phyloP scores from a whole-genome alignment of 768 basidiomycete species.

The Ramaria sp. region DNA sequence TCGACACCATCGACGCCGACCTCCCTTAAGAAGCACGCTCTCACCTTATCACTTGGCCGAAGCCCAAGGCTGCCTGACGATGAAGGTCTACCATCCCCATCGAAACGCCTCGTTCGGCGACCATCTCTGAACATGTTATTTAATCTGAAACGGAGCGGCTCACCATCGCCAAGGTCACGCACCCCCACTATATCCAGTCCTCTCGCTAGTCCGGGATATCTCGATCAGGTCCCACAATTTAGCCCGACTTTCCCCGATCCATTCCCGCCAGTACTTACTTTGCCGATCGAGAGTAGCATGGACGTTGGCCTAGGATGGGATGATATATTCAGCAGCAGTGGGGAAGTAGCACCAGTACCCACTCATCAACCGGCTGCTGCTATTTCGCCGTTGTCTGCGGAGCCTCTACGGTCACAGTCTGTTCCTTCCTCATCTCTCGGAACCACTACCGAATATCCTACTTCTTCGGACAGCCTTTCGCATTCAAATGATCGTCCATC shows the following conservation, averaged over 20 bases:
- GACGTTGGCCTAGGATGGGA: conserved; percentile 6
- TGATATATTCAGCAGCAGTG: conserved; percentile 2
- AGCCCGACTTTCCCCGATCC: background rate
- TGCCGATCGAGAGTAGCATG: conserved; percentile 1
- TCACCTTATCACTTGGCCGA: conserved; percentile 7
- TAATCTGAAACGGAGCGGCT: conserved; percentile 2
- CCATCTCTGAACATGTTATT: conserved; percentile 2
- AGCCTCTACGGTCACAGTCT: background rate
- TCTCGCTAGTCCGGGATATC: background rate
- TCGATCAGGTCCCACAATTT: background rate
- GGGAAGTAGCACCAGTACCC: conserved; percentile 4
- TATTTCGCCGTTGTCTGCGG: background rate
- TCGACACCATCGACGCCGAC: conserved; percentile 5
- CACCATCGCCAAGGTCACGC: conserved; percentile 10
- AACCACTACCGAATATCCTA: background rate
- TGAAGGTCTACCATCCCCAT: conserved; percentile 3
- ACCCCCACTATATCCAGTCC: conserved; percentile 9
- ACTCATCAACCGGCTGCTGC: conserved; percentile 3
- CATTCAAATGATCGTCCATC: background rate
- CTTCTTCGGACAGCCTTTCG: conserved; percentile 1
- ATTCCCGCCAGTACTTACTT: conserved; percentile 5
- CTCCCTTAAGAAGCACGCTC: conserved; percentile 8
- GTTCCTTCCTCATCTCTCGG: background rate
- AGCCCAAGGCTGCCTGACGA: conserved; percentile 7
- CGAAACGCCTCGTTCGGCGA: conserved; percentile 4